Percentiles rank a stretch among this genome's conserved stretches.
Conservation (phyloP, 2,329 filamentous ascomycete genomes). For the Spiromastix sp. region DNA sequence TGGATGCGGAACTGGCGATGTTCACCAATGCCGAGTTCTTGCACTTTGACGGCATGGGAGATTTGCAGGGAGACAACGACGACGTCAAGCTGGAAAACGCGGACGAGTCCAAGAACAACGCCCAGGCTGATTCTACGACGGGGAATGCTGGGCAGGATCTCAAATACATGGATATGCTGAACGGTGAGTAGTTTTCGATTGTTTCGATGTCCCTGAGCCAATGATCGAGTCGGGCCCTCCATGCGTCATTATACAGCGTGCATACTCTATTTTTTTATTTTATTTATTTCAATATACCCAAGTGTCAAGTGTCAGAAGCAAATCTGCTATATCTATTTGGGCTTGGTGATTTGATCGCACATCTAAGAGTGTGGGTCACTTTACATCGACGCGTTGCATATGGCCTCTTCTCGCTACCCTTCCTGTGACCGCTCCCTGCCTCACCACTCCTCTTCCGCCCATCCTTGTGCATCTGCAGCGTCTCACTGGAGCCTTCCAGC, state of each 20-base stretch:
- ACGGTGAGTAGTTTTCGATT: slow-evolving; percentile 24
- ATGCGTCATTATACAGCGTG: too few relatives aligned
- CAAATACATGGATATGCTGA: slow-evolving; percentile 32
- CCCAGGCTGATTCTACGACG: slow-evolving; percentile 11
- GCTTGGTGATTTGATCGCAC: too few relatives aligned
- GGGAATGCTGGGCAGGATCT: slow-evolving; percentile 17
- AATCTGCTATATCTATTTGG: too few relatives aligned
- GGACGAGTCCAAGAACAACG: slow-evolving; percentile 12
- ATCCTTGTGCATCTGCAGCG: too few relatives aligned
- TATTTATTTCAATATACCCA: too few relatives aligned
- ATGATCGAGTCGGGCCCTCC: too few relatives aligned
- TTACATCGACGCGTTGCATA: too few relatives aligned
- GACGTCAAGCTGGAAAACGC: slow-evolving; percentile 11
- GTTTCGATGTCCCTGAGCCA: neutral
- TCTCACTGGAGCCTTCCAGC: too few relatives aligned
- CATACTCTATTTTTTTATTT: too few relatives aligned
- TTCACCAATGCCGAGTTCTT: slow-evolving; percentile 79
- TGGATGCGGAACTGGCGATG: slow-evolving; percentile 63
- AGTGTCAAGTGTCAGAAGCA: too few relatives aligned
- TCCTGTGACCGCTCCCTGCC: neutral
- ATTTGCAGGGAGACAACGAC: slow-evolving; percentile 16
- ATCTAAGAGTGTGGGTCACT: too few relatives aligned
- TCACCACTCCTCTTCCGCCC: neutral
- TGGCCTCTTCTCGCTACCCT: too few relatives aligned
- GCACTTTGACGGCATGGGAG: slow-evolving; percentile 52